Conservation (phyloP, 208 protist genomes). For the Hexamita inflata region DNA sequence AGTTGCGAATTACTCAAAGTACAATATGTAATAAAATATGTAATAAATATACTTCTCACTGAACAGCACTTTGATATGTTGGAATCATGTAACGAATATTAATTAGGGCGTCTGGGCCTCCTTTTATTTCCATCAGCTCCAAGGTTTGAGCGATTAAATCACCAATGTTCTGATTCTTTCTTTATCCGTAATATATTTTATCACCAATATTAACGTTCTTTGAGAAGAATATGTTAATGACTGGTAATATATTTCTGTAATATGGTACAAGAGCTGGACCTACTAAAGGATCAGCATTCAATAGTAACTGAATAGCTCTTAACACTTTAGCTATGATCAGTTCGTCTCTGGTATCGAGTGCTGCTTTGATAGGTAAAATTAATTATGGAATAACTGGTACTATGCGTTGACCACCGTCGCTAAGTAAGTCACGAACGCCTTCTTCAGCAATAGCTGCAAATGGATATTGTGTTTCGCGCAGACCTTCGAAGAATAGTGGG, state of each 20-base stretch:
- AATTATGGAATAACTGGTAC: conserved; percentile 88
- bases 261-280: conserved; percentile 89
- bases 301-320: conserved; percentile 78
- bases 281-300: conserved; percentile 71
- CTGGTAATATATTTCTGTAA: conserved; percentile 87
- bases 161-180: conserved; percentile 68
- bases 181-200: conserved; percentile 77
- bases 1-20: no score
- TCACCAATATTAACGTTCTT: conserved; percentile 68
- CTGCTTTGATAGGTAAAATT: conserved; percentile 90
- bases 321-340: conserved; percentile 73
- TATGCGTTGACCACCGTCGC: conserved; percentile 72
- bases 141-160: conserved; percentile 86
- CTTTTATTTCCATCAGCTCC: conserved; percentile 63
- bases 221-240: conserved; percentile 90
- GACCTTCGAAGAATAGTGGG: conserved; percentile 92
- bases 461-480: conserved; percentile 81
- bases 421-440: conserved; percentile 74
- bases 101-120: conserved; percentile 63
- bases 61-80: no score
- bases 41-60: no score
- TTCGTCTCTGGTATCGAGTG: conserved; percentile 85
- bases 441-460: conserved; percentile 80
- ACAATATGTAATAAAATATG: no score
- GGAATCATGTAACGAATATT: conserved; percentile 73